Evolutionary conservation across 2,329 filamentous ascomycete genomes (phyloP), one percentile per base, ranked within the genome.

Genomic region (Arthrobotrys sinensis): DNA sequence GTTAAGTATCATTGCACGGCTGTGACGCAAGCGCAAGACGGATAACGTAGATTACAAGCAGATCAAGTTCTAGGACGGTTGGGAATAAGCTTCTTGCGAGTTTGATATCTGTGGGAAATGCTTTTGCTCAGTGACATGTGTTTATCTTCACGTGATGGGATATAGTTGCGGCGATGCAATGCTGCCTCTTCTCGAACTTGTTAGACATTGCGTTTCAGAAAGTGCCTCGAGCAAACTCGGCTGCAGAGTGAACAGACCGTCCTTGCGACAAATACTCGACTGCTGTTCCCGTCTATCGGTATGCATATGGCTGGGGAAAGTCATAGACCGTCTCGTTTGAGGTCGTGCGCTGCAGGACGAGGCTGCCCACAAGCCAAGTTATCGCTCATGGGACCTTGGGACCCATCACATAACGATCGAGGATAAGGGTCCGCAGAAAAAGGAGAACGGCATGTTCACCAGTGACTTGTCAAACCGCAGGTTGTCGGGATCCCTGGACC

Each of bases 161-260:
- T 28, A 28, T 28, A 28, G 4, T 4, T 28, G 24, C 24, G 24
- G 24, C 24, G 24, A 2, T 28, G 24, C 11, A 28, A 11, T 28
- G 14, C 16, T 43, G 21, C n/a, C 24, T 24, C n/a, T 28, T n/a
- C 11, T 34, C 36, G 36, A 19, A 55, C 36, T 28, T 16, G 57
- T 70, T 62, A 60, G 48, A 65, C 66, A 55, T 14, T 7, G 32
- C 19, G 72, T 77, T 77, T 70, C 72, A 77, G 72, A 66, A 66
- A 66, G 43, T 65, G 38, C 48, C 60, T 77, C 60, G 40, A 57
- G 40, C 46, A 69, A 64, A 67, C 70, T 34, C 34, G 48, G 70
- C 62, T 67, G 52, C 11, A 19, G 48, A 16, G 53, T n/a, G 55
- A 46, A 45, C 72, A 48, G 45, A 64, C 57, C 21, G 36, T 28